Evolutionary conservation across 768 basidiomycete genomes (phyloP).

Genomic region (Leccinum imitatum): DNA sequence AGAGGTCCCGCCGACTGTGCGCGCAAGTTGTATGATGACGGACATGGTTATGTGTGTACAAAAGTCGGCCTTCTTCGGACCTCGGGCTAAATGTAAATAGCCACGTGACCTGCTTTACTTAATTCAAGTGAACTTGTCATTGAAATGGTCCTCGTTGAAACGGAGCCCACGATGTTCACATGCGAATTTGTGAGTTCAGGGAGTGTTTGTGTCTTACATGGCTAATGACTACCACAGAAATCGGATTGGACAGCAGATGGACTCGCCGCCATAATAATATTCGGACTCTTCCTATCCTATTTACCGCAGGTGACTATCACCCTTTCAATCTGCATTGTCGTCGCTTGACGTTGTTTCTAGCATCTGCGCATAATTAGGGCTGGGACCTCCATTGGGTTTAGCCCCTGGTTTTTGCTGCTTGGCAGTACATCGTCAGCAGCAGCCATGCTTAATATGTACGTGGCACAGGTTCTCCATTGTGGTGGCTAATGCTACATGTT

Average conservation of each 20-base stretch:
- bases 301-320: slow-evolving; percentile 62
- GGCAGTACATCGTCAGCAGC: slow-evolving; percentile 84
- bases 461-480: not conserved
- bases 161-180: slow-evolving; percentile 1
- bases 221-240: slow-evolving; percentile 41
- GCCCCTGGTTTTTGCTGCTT: slow-evolving; percentile 86
- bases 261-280: slow-evolving; percentile 63
- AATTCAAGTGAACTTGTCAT: too few relatives aligned
- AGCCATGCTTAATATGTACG: slow-evolving; percentile 82
- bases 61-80: not conserved
- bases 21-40: slow-evolving; percentile 9
- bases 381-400: slow-evolving; percentile 84
- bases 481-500: not conserved
- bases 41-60: slow-evolving; percentile 6
- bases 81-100: not conserved
- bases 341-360: slow-evolving; percentile 35
- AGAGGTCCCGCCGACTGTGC: slow-evolving; percentile 7
- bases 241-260: slow-evolving; percentile 68
- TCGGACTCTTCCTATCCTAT: slow-evolving; percentile 81
- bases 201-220: not conserved
- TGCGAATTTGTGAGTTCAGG: slow-evolving; percentile 23
- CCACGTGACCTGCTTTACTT: not conserved
- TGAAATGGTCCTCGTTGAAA: not conserved
- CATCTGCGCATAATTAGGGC: slow-evolving; percentile 78
- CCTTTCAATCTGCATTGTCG: not conserved